Conservation (phyloP, 1,139 yeast genomes). For the Lodderomyces jiufengensis region DNA sequence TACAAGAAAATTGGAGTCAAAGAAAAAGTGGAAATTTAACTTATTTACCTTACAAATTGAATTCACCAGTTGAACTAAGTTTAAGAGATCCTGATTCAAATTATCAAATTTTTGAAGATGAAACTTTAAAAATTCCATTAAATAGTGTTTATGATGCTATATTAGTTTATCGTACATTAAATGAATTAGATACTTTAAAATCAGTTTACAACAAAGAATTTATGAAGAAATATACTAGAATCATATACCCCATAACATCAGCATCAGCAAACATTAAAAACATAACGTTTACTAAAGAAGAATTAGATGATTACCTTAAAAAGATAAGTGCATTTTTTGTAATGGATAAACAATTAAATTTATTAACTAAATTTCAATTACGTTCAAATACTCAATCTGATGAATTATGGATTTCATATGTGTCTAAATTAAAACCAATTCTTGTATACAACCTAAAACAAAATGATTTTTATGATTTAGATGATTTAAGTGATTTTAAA, state of each 20-base stretch:
- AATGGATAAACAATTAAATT: slow-evolving; percentile 64
- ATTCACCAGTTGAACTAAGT: slow-evolving; percentile 81
- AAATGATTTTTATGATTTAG: slow-evolving; percentile 25
- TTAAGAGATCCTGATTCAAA: slow-evolving; percentile 53
- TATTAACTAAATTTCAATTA: slow-evolving; percentile 53
- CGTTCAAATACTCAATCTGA: slow-evolving; percentile 57
- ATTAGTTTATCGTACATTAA: slow-evolving; percentile 73
- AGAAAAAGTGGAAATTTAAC: slow-evolving; percentile 32
- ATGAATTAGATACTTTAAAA: slow-evolving; percentile 58
- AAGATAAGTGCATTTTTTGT: slow-evolving; percentile 75
- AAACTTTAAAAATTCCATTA: slow-evolving; percentile 49
- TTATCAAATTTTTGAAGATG: slow-evolving; percentile 46
- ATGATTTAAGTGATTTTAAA: slow-evolving; percentile 39
- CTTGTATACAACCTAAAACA: slow-evolving; percentile 34
- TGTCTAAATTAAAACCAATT: slow-evolving; percentile 56
- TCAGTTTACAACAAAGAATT: slow-evolving; percentile 70
- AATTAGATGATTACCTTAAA: slow-evolving; percentile 52
- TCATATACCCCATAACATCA: slow-evolving; percentile 62
- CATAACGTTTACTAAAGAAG: slow-evolving; percentile 21
- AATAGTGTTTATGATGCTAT: slow-evolving; percentile 78
- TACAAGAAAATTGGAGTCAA: slow-evolving; percentile 58
- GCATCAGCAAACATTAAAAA: slow-evolving; percentile 22
- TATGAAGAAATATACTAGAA: slow-evolving; percentile 64
- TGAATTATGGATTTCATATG: slow-evolving; percentile 75
- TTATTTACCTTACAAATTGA: slow-evolving; percentile 62